phyloP scores from a whole-genome alignment of 1,139 yeast genomes.

The Pichia sp. region DNA sequence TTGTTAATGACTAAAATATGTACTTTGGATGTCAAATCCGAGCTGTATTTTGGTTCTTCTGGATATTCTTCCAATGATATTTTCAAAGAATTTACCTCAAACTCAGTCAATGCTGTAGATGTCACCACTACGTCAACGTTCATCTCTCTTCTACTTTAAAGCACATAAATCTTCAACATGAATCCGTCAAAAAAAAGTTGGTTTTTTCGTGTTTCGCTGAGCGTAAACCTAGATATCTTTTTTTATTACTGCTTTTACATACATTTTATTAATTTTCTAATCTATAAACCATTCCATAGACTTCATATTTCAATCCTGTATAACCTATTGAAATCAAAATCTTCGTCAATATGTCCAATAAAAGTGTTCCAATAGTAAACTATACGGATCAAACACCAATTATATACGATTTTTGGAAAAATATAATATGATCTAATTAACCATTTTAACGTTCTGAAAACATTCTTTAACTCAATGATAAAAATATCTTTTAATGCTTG shows the following conservation, averaged over 20 bases:
- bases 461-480: constrained; percentile 48
- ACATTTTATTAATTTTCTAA: not conserved
- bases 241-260: not conserved
- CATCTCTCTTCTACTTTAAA: not conserved
- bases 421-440: constrained; percentile 60
- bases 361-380: constrained; percentile 67
- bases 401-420: constrained; percentile 60
- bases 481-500: constrained; percentile 35
- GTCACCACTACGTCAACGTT: constrained; percentile 15
- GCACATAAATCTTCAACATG: not conserved
- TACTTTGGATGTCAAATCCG: constrained; percentile 26
- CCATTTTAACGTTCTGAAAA: constrained; percentile 59
- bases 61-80: not conserved
- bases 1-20: constrained; percentile 21
- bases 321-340: constrained; percentile 26
- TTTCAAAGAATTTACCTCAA: constrained; percentile 10
- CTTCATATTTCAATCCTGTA: constrained; percentile 17
- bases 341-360: constrained; percentile 43
- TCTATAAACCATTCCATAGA: not conserved
- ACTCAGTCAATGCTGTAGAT: constrained; percentile 21
- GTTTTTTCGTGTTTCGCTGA: not conserved
- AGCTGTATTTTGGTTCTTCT: constrained; percentile 15
- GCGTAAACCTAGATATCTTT: too few species aligned
- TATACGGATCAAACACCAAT: constrained; percentile 41
- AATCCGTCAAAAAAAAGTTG: not conserved